These are phyloP conservation scores for Pilaira anomala DNA, from an alignment of 192 early-diverging fungal genomes.

Conservation along the genomic window DNA sequence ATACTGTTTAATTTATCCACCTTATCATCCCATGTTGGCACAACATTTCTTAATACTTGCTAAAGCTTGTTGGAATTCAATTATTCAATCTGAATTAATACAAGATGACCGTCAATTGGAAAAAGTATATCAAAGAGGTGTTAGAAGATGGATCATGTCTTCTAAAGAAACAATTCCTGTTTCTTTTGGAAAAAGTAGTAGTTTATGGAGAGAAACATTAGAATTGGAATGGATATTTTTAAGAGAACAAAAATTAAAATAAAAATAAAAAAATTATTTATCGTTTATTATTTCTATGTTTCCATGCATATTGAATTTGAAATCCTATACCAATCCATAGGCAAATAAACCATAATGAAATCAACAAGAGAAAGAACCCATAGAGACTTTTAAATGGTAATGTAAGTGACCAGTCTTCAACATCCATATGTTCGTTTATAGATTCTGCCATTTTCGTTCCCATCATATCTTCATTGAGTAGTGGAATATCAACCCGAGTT, in stretches of 20 bases:
- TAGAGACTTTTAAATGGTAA: not conserved
- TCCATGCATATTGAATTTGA: not conserved
- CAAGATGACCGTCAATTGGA: conserved; percentile 11
- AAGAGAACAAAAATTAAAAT: conserved; percentile 36
- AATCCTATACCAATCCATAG: conserved; percentile 12
- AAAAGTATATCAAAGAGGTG: conserved; percentile 25
- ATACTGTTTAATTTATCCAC: conserved; percentile 32
- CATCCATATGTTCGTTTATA: not conserved
- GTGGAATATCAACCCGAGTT: not conserved
- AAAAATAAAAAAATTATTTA: not conserved
- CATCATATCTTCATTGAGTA: not conserved
- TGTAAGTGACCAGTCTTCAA: not conserved
- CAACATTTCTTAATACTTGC: conserved; percentile 24
- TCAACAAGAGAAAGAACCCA: not conserved
- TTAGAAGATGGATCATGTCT: conserved; percentile 29
- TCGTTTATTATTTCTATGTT: conserved; percentile 6
- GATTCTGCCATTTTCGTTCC: not conserved
- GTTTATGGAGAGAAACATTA: conserved; percentile 31
- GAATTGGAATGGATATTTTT: conserved; percentile 35
- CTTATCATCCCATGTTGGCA: conserved; percentile 32
- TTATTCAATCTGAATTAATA: conserved; percentile 21
- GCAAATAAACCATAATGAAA: not conserved
- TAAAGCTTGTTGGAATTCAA: conserved; percentile 33
- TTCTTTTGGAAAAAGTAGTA: conserved; percentile 21
- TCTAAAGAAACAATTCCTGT: conserved; percentile 23